A percentile compares a stretch with the other conserved stretches of the same genome.
Evolutionary conservation across 2,329 filamentous ascomycete species (phyloP).

Genomic region (Cryphonectria parasitica): DNA sequence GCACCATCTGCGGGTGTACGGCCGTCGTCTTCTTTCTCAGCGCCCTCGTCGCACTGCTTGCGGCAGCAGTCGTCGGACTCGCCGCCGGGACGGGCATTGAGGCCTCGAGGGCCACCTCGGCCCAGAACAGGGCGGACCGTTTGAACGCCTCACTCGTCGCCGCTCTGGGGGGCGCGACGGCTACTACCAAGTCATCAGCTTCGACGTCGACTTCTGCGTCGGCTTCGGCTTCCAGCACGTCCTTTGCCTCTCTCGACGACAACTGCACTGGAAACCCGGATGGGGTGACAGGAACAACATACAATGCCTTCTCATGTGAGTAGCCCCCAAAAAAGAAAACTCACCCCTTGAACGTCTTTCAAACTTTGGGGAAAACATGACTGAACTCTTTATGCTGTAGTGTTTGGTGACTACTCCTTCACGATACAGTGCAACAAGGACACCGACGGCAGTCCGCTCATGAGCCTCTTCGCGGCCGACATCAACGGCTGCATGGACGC

Average conservation of each 20-base stretch:
- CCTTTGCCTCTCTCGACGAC: conserved; percentile 41
- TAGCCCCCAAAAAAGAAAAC: not conserved
- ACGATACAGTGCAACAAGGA: conserved; percentile 50
- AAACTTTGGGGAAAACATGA: not conserved
- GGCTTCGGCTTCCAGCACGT: conserved; percentile 35
- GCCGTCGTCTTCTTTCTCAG: conserved; percentile 47
- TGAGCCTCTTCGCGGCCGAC: conserved; percentile 47
- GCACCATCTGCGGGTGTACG: conserved; percentile 42
- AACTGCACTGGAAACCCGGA: conserved; percentile 44
- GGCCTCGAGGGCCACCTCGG: conserved; percentile 44
- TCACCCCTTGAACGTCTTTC: too few species aligned
- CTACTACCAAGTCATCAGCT: not conserved
- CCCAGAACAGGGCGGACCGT: conserved; percentile 39
- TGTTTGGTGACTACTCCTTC: conserved; percentile 43
- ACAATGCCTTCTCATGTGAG: conserved; percentile 45
- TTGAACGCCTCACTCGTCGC: conserved; percentile 35
- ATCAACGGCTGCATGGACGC: conserved; percentile 53
- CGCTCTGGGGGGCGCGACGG: conserved; percentile 31
- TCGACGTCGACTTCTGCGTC: conserved; percentile 29
- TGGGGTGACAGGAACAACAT: conserved; percentile 43
- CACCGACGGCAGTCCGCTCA: conserved; percentile 42
- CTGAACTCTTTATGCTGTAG: conserved; percentile 33
- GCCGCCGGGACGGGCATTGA: conserved; percentile 50
- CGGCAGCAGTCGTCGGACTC: conserved; percentile 47
- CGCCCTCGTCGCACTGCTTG: conserved; percentile 44